Conservation (phyloP, 768 basidiomycete species). For the Lactarius evosmus region DNA sequence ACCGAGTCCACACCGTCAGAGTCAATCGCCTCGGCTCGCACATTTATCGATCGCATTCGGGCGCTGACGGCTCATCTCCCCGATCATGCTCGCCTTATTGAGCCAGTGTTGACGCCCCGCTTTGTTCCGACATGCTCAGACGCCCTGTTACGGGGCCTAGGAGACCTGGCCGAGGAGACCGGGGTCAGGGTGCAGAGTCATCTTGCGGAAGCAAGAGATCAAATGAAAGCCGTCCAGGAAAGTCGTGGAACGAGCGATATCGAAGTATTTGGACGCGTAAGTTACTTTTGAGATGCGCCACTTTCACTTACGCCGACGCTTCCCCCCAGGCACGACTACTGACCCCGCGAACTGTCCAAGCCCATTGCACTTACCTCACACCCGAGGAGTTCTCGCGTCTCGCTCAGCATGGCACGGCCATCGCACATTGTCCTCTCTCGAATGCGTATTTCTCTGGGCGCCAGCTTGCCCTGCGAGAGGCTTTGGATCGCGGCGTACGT, state of each 20-base stretch:
- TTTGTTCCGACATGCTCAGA: constrained; percentile 88
- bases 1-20: constrained; percentile 53
- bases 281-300: constrained; percentile 5
- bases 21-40: constrained; percentile 49
- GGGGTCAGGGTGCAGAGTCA: constrained; percentile 73
- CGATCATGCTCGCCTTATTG: constrained; percentile 51
- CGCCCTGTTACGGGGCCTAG: constrained; percentile 61
- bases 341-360: constrained; percentile 67
- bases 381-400: constrained; percentile 50
- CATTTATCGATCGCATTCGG: constrained; percentile 55
- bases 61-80: constrained; percentile 42
- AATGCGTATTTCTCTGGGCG: constrained; percentile 82
- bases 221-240: constrained; percentile 65
- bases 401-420: constrained; percentile 48
- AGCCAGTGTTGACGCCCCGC: constrained; percentile 84
- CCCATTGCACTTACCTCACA: constrained; percentile 84
- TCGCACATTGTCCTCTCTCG: constrained; percentile 88
- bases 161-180: constrained; percentile 46
- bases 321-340: constrained; percentile 50
- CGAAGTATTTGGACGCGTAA: constrained; percentile 68
- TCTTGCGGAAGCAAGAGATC: constrained; percentile 74
- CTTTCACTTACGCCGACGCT: neutral
- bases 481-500: constrained; percentile 55
- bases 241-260: constrained; percentile 66
- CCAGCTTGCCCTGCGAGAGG: constrained; percentile 68